Evolutionary conservation across 495 filamentous ascomycete genomes (phyloP).

Genomic region (Amphirosellinia nigrospora): DNA sequence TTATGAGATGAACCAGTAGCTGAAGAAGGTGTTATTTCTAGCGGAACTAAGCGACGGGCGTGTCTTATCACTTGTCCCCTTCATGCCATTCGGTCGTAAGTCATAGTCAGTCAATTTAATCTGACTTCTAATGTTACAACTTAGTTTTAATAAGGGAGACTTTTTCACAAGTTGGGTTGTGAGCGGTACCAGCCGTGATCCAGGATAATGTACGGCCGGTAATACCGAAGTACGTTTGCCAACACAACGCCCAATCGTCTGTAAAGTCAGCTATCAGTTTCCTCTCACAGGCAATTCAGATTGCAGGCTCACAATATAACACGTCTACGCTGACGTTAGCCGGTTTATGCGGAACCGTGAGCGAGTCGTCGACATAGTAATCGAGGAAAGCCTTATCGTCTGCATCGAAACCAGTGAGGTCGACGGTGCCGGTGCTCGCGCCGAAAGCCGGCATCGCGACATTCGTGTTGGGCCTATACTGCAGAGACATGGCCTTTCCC

Average conservation of each 20-base stretch:
- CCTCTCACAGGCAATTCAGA: neutral
- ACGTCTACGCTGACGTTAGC: neutral
- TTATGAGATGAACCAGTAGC: no score
- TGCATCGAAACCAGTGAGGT: slow-evolving; percentile 6
- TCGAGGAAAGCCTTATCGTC: neutral
- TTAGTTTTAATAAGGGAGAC: slow-evolving; percentile 10
- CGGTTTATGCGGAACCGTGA: neutral
- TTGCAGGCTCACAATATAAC: neutral
- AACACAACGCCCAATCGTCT: slow-evolving; percentile 19
- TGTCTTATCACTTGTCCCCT: no score
- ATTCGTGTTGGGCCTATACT: slow-evolving; percentile 20
- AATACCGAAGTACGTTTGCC: neutral
- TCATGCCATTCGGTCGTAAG: neutral
- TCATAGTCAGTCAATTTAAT: neutral
- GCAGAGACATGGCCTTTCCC: slow-evolving; percentile 14
- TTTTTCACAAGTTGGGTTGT: slow-evolving; percentile 17
- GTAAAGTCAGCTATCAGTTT: no score
- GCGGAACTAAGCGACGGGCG: no score
- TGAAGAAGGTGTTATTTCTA: no score
- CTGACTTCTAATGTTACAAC: neutral
- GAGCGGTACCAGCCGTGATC: slow-evolving; percentile 10
- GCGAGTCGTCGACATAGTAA: neutral
- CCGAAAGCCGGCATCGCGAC: slow-evolving; percentile 6
- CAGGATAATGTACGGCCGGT: neutral
- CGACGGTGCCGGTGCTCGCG: neutral